phyloP scores from a whole-genome alignment of 2,329 filamentous ascomycete species.

The Cladosporium sp. region DNA sequence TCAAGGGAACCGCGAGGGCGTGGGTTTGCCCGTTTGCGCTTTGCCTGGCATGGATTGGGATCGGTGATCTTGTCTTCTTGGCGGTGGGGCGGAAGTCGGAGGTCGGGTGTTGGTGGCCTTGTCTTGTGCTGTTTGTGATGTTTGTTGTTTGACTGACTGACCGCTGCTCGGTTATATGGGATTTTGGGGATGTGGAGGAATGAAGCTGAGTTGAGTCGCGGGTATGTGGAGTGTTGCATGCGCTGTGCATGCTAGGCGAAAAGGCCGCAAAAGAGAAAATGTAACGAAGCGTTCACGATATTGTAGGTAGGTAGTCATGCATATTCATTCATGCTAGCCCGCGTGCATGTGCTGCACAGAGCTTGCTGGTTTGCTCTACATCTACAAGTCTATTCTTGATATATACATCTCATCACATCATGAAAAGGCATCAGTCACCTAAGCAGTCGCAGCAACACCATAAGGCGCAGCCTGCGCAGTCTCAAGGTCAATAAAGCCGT shows the following conservation, averaged over 20 bases:
- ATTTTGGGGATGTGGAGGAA: not conserved
- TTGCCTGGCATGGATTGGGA: not conserved
- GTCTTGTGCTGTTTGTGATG: not conserved
- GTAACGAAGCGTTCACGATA: no score
- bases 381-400: not conserved
- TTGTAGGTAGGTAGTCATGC: not conserved
- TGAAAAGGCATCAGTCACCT: not conserved
- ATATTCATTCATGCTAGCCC: not conserved
- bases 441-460: conserved; percentile 29
- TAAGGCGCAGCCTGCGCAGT: conserved; percentile 44
- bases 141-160: not conserved
- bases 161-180: not conserved
- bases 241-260: not conserved
- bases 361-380: not conserved
- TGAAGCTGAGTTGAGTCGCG: not conserved
- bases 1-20: not conserved
- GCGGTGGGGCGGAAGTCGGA: not conserved
- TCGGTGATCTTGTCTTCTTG: not conserved
- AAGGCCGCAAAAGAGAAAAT: not conserved
- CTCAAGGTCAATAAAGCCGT: conserved; percentile 46
- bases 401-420: conserved; percentile 1
- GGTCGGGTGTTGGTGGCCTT: not conserved
- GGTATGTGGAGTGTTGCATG: not conserved
- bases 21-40: not conserved
- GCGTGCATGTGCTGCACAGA: not conserved